phyloP scores from a whole-genome alignment of 108 stramenopile species.

The Nannochloropsis granulata region DNA sequence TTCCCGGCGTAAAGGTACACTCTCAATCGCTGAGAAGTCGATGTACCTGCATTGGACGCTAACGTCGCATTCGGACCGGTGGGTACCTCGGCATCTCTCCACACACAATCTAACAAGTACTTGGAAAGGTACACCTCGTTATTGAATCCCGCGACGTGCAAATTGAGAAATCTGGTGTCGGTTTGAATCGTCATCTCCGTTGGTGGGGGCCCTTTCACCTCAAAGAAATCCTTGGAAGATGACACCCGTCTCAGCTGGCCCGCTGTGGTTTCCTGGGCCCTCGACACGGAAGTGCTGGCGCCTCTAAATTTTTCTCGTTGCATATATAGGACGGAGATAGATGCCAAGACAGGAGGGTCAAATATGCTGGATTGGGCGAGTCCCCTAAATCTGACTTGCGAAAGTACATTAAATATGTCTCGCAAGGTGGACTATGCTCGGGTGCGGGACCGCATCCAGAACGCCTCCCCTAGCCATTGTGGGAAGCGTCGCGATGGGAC shows the following conservation, averaged over 20 bases:
- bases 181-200: too few relatives aligned
- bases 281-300: not conserved
- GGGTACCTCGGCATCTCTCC: too few relatives aligned
- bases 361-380: not conserved
- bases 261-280: not conserved
- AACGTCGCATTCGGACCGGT: too few relatives aligned
- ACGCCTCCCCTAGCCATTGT: not conserved
- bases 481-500: not conserved
- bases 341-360: not conserved
- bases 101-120: too few relatives aligned
- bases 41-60: too few relatives aligned
- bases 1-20: too few relatives aligned
- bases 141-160: too few relatives aligned
- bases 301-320: not conserved
- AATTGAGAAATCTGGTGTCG: too few relatives aligned
- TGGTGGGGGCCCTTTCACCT: too few relatives aligned
- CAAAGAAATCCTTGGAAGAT: not conserved
- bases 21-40: too few relatives aligned
- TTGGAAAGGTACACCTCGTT: too few relatives aligned
- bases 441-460: not conserved
- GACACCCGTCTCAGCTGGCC: not conserved
- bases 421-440: not conserved
- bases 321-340: not conserved
- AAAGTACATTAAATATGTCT: not conserved
- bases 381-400: not conserved